phyloP scores from a whole-genome alignment of 106 monocot genomes.

The Dendrobium catenatum region DNA sequence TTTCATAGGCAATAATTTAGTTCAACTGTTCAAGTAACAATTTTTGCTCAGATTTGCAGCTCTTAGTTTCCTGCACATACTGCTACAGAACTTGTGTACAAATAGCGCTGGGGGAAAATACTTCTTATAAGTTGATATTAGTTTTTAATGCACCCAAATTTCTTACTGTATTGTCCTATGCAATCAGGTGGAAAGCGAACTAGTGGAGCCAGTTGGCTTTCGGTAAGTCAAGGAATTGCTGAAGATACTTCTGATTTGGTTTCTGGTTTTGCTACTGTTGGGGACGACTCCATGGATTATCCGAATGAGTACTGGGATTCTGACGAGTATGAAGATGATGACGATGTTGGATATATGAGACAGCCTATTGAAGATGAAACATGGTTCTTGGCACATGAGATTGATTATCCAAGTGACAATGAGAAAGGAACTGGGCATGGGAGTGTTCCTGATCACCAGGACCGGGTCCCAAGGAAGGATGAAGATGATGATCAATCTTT shows the following conservation, averaged over 20 bases:
- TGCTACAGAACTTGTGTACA: too few relatives aligned
- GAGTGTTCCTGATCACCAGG: conserved; percentile 53
- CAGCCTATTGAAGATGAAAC: conserved; percentile 99
- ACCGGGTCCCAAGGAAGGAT: conserved; percentile 46
- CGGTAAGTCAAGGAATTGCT: conserved; percentile 94
- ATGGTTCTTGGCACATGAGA: conserved; percentile 99
- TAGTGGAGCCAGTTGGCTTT: conserved; percentile 78
- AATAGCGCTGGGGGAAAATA: too few relatives aligned
- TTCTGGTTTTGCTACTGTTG: conserved; percentile 95
- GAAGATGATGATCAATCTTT: conserved; percentile 89
- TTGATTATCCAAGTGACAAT: conserved; percentile 98
- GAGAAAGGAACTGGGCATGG: conserved; percentile 69
- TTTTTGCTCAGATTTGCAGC: too few relatives aligned
- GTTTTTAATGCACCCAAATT: conserved; percentile 1
- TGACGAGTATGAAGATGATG: conserved; percentile 98
- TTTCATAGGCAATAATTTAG: too few relatives aligned
- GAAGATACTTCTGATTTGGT: conserved; percentile 94
- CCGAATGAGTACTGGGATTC: conserved; percentile 99
- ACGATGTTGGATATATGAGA: conserved; percentile 94
- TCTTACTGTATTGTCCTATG: conserved; percentile 4
- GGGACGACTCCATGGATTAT: conserved; percentile 86
- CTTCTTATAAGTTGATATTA: too few relatives aligned
- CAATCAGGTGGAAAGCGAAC: conserved; percentile 64
- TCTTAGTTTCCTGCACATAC: too few relatives aligned
- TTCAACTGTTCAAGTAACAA: too few relatives aligned